Base-by-base conservation (phyloP, 1,284 basidiomycete species). In the Megacollybia platyphylla region DNA sequence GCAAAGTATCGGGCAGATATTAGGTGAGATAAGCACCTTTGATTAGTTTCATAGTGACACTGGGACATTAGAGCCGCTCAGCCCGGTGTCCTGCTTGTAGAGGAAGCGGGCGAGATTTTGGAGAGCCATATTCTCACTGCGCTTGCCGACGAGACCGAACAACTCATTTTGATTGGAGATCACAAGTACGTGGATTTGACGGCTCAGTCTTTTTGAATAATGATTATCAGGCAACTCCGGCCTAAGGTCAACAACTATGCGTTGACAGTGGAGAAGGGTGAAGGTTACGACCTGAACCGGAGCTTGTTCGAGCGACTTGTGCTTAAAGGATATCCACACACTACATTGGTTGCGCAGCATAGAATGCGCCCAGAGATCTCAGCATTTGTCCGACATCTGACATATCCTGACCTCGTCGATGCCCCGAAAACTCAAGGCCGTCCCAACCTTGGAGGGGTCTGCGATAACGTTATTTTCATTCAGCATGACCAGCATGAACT, bases 361-460 rank as follows among this genome's bases (percentile, higher is more conserved):
- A 70, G 79, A 5, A 82, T 82, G 79, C 63, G 79, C 1, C 79
- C 79, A 0, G 79, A 82, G 49, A 81, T 82, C 8, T 77, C 79
- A 4, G 49, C 62, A 0, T 61, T 80, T 28, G 63, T 82, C 28
- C 67, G 79, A 13, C 50, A 60, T 7, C 60, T 82, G 17, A 81
- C 79, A 0, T 82, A 82, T 49, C 76, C 75, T 0, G 73, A 78
- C 24, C 70, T 82, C 13, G 42, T 62, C 1, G 78, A 82, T 49
- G 74, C 73, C 2, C 50, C 63, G 0, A 56, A 45, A 2, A 82
- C 79, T 0, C 43, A 49, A 30, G 60, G 61, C 40, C 68, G 79
- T 3, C 67, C 70, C 0, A 47, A 71, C 42, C 56, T 80, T 11
- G 65, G 63, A 0, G 79, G 79, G 11, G 51, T 79, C 1, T 64